phyloP scores from a whole-genome alignment of 768 basidiomycete species.

The Boletus huronensis region DNA sequence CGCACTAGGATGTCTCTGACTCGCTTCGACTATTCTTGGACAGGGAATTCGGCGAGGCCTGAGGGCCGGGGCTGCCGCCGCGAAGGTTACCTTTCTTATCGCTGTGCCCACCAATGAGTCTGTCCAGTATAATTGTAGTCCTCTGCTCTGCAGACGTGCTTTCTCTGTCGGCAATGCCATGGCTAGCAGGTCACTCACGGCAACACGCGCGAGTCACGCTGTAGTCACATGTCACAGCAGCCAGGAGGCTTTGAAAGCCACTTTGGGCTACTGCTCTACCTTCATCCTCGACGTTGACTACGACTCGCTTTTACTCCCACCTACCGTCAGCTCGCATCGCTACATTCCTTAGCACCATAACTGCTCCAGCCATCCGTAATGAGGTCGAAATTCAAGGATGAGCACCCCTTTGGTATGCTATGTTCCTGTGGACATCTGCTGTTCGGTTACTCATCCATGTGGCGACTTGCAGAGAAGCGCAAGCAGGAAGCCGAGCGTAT shows the following conservation, averaged over 20 bases:
- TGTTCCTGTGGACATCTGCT: conserved; percentile 19
- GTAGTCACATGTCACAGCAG: conserved; percentile 31
- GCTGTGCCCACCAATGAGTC: background rate
- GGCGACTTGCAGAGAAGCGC: conserved; percentile 77
- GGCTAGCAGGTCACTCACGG: background rate
- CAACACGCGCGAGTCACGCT: conserved; percentile 26
- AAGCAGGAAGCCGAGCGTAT: conserved; percentile 99
- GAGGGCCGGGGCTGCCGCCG: too few relatives aligned
- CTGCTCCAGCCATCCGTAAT: conserved; percentile 38
- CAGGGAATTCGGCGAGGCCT: background rate
- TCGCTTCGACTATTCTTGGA: background rate
- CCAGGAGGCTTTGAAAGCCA: conserved; percentile 32
- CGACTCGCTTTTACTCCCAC: conserved; percentile 13
- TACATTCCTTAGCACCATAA: conserved; percentile 3
- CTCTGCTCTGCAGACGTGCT: conserved; percentile 4
- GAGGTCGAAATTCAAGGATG: conserved; percentile 98
- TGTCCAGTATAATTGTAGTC: background rate
- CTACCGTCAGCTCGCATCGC: conserved; percentile 2
- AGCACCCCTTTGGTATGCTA: conserved; percentile 89
- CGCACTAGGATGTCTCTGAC: background rate
- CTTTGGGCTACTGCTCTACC: conserved; percentile 21
- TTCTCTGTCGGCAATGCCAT: background rate
- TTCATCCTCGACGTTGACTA: conserved; percentile 27
- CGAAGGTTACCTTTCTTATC: background rate
- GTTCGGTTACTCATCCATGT: conserved; percentile 32